Percentiles rank a stretch among this genome's conserved stretches.
phyloP scores from a whole-genome alignment of 495 filamentous ascomycete genomes.

The Durotheca rogersii region DNA sequence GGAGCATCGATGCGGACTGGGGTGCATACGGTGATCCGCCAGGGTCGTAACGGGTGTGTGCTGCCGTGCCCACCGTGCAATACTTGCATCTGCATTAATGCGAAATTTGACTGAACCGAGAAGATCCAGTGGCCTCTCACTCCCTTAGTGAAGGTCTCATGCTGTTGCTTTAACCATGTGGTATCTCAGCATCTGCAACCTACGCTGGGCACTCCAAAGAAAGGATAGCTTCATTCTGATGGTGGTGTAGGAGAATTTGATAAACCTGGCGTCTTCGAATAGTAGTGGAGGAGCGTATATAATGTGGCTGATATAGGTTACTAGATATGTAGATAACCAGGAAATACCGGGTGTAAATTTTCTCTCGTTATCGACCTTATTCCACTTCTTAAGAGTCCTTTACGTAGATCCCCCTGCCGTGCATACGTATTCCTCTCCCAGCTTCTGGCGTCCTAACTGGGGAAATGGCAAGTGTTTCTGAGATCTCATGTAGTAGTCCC shows the following conservation, averaged over 20 bases:
- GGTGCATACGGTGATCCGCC: neutral
- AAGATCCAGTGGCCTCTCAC: too few species aligned
- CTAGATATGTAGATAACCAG: conserved; percentile 7
- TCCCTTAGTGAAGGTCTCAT: too few species aligned
- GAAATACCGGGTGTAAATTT: neutral
- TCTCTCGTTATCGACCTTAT: neutral
- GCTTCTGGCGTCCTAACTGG: too few species aligned
- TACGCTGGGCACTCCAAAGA: neutral
- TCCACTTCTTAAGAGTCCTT: too few species aligned
- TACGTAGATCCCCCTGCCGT: too few species aligned
- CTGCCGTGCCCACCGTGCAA: neutral
- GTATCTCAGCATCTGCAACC: neutral
- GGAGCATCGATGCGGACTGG: neutral
- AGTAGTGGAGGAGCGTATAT: conserved; percentile 14
- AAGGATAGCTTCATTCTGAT: neutral
- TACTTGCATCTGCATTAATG: too few species aligned
- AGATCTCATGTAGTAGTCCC: too few species aligned
- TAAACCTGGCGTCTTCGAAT: neutral
- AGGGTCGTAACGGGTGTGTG: neutral
- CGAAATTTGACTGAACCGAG: neutral
- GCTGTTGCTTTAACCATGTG: neutral
- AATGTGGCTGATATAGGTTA: conserved; percentile 25
- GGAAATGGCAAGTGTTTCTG: too few species aligned
- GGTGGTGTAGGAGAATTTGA: neutral
- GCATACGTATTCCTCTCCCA: too few species aligned